phyloP scores from a whole-genome alignment of 2,329 filamentous ascomycete genomes.

The Penicillium sp. region DNA sequence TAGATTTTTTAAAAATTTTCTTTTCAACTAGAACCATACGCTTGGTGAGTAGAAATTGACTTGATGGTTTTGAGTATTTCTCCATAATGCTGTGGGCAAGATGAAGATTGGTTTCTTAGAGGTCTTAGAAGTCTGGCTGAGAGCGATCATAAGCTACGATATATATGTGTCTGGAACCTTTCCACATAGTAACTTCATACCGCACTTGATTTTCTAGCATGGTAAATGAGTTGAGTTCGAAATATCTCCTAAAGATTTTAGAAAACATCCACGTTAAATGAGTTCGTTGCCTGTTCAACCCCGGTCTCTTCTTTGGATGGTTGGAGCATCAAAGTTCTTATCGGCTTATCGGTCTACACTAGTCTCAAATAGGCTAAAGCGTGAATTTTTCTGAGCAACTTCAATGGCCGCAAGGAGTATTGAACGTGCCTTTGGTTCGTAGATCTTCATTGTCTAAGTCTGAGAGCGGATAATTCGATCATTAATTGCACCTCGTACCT shows the following conservation, averaged over 20 bases:
- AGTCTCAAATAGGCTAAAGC: constrained; percentile 17
- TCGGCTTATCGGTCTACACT: constrained; percentile 23
- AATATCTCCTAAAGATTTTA: neutral
- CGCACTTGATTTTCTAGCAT: too few species aligned
- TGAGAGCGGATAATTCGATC: neutral
- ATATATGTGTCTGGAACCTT: neutral
- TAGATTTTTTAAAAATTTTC: neutral
- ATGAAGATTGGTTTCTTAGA: neutral
- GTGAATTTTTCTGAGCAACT: constrained; percentile 15
- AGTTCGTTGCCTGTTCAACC: neutral
- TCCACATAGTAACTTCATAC: neutral
- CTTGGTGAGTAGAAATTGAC: neutral
- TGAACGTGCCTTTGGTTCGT: constrained; percentile 6
- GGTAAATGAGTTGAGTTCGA: neutral
- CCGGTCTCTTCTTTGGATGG: neutral
- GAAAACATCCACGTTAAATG: neutral
- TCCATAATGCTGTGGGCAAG: neutral
- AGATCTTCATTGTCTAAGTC: constrained; percentile 3
- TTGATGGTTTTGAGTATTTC: neutral
- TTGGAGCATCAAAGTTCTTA: constrained; percentile 11
- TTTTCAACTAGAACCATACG: neutral
- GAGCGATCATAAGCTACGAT: neutral
- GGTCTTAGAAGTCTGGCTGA: neutral
- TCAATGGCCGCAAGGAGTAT: constrained; percentile 12
- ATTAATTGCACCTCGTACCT: neutral